Base-by-base conservation (phyloP, 768 basidiomycete species). In the Megacollybia marginata region DNA sequence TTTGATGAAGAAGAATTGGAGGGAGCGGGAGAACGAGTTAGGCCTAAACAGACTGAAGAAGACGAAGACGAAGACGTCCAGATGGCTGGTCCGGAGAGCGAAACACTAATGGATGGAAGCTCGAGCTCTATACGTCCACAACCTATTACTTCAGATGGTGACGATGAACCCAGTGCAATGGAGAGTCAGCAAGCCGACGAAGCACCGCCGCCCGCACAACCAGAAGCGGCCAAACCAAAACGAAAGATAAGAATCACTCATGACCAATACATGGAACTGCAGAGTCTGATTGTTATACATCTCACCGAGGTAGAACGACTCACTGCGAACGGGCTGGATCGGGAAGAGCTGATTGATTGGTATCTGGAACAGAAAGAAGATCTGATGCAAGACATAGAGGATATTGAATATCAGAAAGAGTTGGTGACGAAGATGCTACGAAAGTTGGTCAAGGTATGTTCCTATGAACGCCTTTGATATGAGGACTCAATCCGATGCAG, bases 261-360 rank as follows among this genome's bases (percentile, higher is more conserved):
- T 65, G 95, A 98, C 75, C 84, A 89, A 64, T 99, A 92, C 67
- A 83, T 92, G 68, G 79, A 83, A 40, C 75, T 98, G 56, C 92
- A 92, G 70, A 88, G 84, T 59, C 73, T 97, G 56, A 80, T 96
- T 57, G 83, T 99, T 28, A 60, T 94, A 50, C 86, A 93, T 58
- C 69, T 99, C 20, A 72, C 82, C 15, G 81, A 85, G 34, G 71
- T 82, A 11, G 96, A 99, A 68, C 74, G 78, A 23, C 79, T 82
- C 57, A 84, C 79, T 0, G 85, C 85, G 16, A 73, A 67, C 47
- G 94, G 94, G 2, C 68, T 95, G 36, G 88, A 92, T 59, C 77
- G 85, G 42, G 92, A 95, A 56, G 94, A 96, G 57, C 75, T 99
- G 49, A 87, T 95, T 54, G 92, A 95, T 62, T 95, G 92, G 94